Evolutionary conservation across 495 filamentous ascomycete species (phyloP).

Genomic region (Penicillium longicatenatum): DNA sequence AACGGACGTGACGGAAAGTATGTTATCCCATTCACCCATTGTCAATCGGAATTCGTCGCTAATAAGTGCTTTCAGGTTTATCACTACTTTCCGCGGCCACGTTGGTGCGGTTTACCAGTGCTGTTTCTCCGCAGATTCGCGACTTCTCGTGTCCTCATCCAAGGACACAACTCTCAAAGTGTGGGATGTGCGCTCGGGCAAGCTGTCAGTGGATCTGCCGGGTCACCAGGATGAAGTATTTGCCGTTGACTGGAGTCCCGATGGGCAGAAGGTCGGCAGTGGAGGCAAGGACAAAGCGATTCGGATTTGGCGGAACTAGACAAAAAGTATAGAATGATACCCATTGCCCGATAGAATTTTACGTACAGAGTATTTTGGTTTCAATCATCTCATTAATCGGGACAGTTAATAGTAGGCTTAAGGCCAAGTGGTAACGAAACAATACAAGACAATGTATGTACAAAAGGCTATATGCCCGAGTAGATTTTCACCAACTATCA

Average conservation of each 20-base stretch:
- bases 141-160: constrained; percentile 78
- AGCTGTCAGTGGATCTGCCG: constrained; percentile 81
- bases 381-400: not conserved
- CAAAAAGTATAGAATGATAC: constrained; percentile 23
- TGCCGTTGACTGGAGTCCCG: constrained; percentile 88
- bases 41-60: not conserved
- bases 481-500: not conserved
- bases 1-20: constrained; percentile 66
- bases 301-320: constrained; percentile 76
- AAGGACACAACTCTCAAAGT: constrained; percentile 96
- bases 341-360: constrained; percentile 14
- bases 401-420: not conserved
- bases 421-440: not conserved
- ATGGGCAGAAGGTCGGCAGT: constrained; percentile 81
- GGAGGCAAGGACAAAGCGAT: constrained; percentile 94
- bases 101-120: constrained; percentile 92
- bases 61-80: constrained; percentile 53
- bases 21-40: constrained; percentile 18
- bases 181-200: constrained; percentile 85
- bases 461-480: not conserved
- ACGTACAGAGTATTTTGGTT: not conserved
- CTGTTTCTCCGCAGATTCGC: constrained; percentile 85
- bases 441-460: not conserved
- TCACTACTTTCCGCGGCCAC: constrained; percentile 85
- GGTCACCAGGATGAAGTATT: constrained; percentile 96